Percentiles rank a stretch among this genome's conserved stretches.
Evolutionary conservation across 2,329 filamentous ascomycete genomes (phyloP).

Genomic region (Trichoderma sp.): DNA sequence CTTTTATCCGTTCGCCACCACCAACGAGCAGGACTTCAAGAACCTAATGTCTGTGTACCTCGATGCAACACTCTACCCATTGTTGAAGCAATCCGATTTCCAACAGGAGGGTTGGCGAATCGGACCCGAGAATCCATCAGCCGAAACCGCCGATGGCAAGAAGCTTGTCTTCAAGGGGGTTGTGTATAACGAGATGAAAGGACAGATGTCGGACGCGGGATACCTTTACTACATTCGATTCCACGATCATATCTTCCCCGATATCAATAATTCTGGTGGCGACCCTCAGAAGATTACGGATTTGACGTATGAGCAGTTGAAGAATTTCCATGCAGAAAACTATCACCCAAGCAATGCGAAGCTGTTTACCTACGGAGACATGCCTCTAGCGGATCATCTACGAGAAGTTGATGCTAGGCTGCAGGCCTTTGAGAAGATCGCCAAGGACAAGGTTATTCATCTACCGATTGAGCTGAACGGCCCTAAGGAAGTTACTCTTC

Average conservation of each 20-base stretch:
- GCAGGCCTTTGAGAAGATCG: conserved; percentile 67
- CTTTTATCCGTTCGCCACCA: conserved; percentile 96
- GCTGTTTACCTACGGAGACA: conserved; percentile 91
- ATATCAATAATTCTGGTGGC: conserved; percentile 93
- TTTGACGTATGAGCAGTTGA: conserved; percentile 85
- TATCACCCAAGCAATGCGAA: conserved; percentile 98
- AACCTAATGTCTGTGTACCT: conserved; percentile 97
- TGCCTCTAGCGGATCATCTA: conserved; percentile 80
- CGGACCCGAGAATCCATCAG: conserved; percentile 81
- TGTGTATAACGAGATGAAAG: conserved; percentile 99
- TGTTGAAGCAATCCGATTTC: conserved; percentile 89
- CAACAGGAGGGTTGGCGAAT: conserved; percentile 96
- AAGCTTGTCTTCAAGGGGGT: conserved; percentile 93
- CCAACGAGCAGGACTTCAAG: conserved; percentile 90
- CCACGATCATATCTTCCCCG: conserved; percentile 90
- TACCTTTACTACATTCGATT: conserved; percentile 96
- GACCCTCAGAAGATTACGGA: conserved; percentile 97
- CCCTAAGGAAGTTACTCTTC: conserved; percentile 66
- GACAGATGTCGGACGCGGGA: conserved; percentile 94
- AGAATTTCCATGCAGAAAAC: conserved; percentile 83
- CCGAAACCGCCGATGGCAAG: conserved; percentile 56
- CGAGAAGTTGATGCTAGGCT: conserved; percentile 75
- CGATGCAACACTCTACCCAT: conserved; percentile 85
- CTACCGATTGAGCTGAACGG: conserved; percentile 70
- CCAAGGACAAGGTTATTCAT: conserved; percentile 71